Base-by-base conservation (phyloP, 2,329 filamentous ascomycete genomes). In the Acrocalymma vagum region DNA sequence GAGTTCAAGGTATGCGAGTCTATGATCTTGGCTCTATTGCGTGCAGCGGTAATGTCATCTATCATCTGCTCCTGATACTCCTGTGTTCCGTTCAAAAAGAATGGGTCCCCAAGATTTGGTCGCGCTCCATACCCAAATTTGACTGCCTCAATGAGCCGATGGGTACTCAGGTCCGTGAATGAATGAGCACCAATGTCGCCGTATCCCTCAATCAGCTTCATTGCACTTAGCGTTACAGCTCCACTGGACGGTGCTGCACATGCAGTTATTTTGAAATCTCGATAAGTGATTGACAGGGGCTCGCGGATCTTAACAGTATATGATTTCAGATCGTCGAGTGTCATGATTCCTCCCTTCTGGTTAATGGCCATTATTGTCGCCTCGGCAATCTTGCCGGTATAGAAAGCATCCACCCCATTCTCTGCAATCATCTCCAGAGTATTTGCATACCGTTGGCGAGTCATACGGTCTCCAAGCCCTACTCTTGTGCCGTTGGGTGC, bases 71-170 rank as follows among this genome's bases (percentile, higher is more conserved):
- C 3, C 73, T 62, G 65, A 95, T 86, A 85, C 6, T 71, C 65
- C 3, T 73, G 67, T 34, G 90, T 71, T 18, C 80, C 79, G 2
- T 74, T 53, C 3, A 92, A 81, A 62, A 86, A 95, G 2, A 71
- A 76, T 0, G 91, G 91, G 64, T 96, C 91, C 5, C 89, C 91
- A 0, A 95, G 78, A 18, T 83, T 77, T 6, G 83, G 78, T 41
- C 90, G 83, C 48, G n/a, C 57, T 11, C 85, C 90, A 62, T 95
- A 96, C 2, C 82, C 90, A 66, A 94, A 96, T n/a, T 90, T 82
- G 71, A 95, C 87, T 6, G 90, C 87, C 74, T 96, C 91, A 59
- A 88, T 82, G 55, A 95, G 78, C 11, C 87, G 81, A 68, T 96
- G 92, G 1, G 84, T 84, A 29, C 83, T 87, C 1, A 92, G 71